phyloP scores from a whole-genome alignment of 306 rosid species.

The Cucumis hystrix region DNA sequence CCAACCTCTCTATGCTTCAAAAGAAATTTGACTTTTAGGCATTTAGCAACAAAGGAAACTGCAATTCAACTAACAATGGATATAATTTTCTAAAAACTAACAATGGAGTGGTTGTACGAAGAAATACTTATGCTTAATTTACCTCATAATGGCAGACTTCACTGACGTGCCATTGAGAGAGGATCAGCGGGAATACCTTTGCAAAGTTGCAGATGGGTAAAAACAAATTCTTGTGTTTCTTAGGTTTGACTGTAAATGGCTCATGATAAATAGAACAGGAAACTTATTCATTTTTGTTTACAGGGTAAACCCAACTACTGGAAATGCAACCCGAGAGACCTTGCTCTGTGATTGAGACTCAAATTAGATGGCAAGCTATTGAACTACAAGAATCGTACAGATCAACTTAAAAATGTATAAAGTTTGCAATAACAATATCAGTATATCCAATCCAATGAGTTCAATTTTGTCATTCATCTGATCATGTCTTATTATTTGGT shows the following conservation, averaged over 20 bases:
- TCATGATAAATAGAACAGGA: not conserved
- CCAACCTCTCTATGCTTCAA: not conserved
- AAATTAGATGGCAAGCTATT: not conserved
- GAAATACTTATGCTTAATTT: not conserved
- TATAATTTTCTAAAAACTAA: not conserved
- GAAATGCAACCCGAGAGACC: slow-evolving; percentile 81
- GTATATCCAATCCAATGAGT: not conserved
- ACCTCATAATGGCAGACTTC: slow-evolving; percentile 38
- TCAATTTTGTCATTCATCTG: not conserved
- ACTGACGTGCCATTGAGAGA: slow-evolving; percentile 94
- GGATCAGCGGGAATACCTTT: slow-evolving; percentile 78
- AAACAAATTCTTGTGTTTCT: not conserved
- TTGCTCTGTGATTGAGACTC: slow-evolving; percentile 51
- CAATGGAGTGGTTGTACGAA: not conserved
- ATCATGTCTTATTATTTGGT: not conserved
- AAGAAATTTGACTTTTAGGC: not conserved
- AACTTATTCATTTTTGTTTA: slow-evolving; percentile 8
- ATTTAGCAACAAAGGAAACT: not conserved
- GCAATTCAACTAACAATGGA: not conserved
- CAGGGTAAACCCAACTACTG: slow-evolving; percentile 83
- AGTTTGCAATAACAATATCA: not conserved
- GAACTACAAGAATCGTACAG: not conserved
- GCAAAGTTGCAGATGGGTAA: slow-evolving; percentile 90
- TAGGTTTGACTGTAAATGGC: not conserved
- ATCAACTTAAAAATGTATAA: not conserved